Base-by-base conservation (phyloP, 495 filamentous ascomycete species). In the Neurospora tetraspora region DNA sequence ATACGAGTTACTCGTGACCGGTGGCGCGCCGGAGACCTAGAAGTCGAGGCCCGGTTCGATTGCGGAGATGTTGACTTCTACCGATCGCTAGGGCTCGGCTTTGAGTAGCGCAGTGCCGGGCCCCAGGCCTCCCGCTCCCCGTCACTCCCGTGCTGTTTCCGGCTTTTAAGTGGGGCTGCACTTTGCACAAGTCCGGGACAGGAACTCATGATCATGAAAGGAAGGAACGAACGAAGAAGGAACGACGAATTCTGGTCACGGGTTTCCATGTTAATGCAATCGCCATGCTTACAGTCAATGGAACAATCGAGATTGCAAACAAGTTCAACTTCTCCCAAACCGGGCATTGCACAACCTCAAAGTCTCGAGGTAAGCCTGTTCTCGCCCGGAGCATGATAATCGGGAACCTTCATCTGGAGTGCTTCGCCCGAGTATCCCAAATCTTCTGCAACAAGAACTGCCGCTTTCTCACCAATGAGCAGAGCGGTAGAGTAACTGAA, bases 391-490 rank as follows among this genome's bases (percentile, higher is more conserved):
- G 88, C 88, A 73, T 90, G 81, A 74, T 91, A 90, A 10, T 81
- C 86, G 4, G 85, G 85, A 8, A 94, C 90, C 77, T 89, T 89
- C 92, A 96, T 95, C 72, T 92, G 87, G 71, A 96, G 83, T 53
- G 88, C 91, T 59, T 85, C 83, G 20, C 92, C 92, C 34, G 86
- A 89, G 80, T 94, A 94, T 5, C 92, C 92, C 27, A 94, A 83
- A 74, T 94, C 90, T 79, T 93, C 91, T 4, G 88, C 91, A n/a
- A 88, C 83, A 2, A 94, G 84, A 73, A 91, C 81, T 0, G 91
- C 91, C 31, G 87, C 89, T 81, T 96, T 96, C 83, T 96, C 92
- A n/a, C 92, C 93, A 71, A 96, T 94, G 8, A 93, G 83, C 12
- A 94, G 86, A 34, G 92, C 92, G 16, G 91, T 94, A 61, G 88